Evolutionary conservation across 192 early-diverging fungal species (phyloP).

Genomic region (Oehlia diaphana): DNA sequence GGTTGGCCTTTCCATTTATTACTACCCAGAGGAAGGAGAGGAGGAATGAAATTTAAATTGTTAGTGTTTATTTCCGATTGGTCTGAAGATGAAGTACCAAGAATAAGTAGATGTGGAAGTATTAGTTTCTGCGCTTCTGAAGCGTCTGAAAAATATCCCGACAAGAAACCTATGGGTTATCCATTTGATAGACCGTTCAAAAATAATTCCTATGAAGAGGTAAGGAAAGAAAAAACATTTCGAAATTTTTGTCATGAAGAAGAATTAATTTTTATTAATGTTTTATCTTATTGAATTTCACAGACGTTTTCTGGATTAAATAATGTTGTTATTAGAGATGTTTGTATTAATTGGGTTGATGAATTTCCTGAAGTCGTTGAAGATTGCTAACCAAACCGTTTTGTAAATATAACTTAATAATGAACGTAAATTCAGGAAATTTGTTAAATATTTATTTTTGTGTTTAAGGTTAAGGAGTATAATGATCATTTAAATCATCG

Average conservation of each 20-base stretch:
- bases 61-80: background rate
- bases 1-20: conserved; percentile 19
- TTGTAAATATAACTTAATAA: too few species aligned
- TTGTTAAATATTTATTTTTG: too few species aligned
- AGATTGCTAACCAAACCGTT: too few species aligned
- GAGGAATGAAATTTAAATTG: too few species aligned
- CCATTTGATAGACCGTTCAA: too few species aligned
- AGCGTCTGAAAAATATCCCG: background rate
- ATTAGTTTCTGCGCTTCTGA: conserved; percentile 8
- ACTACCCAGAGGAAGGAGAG: too few species aligned
- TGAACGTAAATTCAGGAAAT: too few species aligned
- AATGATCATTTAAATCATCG: too few species aligned
- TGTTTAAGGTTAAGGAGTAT: too few species aligned
- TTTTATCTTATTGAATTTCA: background rate
- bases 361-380: background rate
- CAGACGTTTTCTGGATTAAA: background rate
- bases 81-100: background rate
- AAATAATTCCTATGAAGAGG: background rate
- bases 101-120: background rate
- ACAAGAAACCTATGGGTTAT: conserved; percentile 17
- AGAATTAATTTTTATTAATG: background rate
- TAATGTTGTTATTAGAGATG: background rate
- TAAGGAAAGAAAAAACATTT: background rate
- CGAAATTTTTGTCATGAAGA: background rate
- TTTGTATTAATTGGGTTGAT: conserved; percentile 11